These are phyloP conservation scores for Astraeus odoratus DNA, from an alignment of 768 basidiomycete species.

Conservation along the genomic window DNA sequence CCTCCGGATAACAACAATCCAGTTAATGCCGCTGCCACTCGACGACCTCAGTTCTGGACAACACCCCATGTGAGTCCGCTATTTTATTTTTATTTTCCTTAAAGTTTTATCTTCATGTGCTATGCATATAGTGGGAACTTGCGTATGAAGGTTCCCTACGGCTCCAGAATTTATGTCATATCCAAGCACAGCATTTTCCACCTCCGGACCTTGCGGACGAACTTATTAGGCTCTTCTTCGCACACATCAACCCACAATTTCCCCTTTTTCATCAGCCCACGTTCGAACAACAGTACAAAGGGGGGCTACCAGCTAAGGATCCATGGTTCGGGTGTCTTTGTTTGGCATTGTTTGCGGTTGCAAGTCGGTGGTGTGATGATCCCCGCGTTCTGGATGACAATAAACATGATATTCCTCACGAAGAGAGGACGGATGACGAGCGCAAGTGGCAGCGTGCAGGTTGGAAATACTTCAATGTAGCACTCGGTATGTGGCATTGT, in stretches of 20 bases:
- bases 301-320: conserved; percentile 46
- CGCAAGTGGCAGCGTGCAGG: conserved; percentile 50
- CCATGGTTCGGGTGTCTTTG: conserved; percentile 57
- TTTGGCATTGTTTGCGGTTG: conserved; percentile 60
- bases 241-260: conserved; percentile 47
- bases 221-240: conserved; percentile 67
- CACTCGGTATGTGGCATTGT: conserved; percentile 35
- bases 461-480: conserved; percentile 51
- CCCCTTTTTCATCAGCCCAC: conserved; percentile 69
- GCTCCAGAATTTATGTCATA: conserved; percentile 21
- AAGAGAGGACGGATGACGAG: conserved; percentile 21
- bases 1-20: conserved; percentile 17
- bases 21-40: conserved; percentile 15
- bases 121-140: conserved; percentile 47
- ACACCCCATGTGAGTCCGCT: conserved; percentile 43
- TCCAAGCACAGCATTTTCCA: conserved; percentile 47
- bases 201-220: conserved; percentile 48
- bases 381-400: conserved; percentile 43
- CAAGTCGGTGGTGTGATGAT: conserved; percentile 60
- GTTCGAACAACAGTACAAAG: conserved; percentile 55
- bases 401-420: conserved; percentile 15
- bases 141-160: conserved; percentile 41
- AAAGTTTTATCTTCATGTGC: not conserved
- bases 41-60: conserved; percentile 51
- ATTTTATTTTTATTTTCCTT: not conserved